Conservation (phyloP, 148 eudicot species). For the Heliosperma pusillum region DNA sequence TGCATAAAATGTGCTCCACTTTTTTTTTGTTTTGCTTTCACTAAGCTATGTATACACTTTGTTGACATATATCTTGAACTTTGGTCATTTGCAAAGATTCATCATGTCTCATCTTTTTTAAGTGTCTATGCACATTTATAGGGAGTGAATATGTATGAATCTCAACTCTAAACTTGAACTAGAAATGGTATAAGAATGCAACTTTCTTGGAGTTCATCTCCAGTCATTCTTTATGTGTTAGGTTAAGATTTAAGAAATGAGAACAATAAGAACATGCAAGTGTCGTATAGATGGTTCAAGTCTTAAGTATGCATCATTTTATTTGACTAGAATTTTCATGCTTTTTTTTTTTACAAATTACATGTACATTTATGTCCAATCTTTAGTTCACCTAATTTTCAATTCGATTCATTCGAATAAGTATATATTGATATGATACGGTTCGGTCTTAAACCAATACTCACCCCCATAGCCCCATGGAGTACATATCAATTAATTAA, state of each 20-base stretch:
- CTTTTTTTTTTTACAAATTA: too few relatives aligned
- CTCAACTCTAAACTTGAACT: background rate
- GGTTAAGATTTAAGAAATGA: too few relatives aligned
- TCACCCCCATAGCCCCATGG: too few relatives aligned
- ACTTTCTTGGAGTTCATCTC: slow-evolving; percentile 3
- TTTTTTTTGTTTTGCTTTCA: slow-evolving; percentile 4
- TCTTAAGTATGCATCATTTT: too few relatives aligned
- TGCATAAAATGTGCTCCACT: slow-evolving; percentile 10
- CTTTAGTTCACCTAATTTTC: too few relatives aligned
- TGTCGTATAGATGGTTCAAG: background rate
- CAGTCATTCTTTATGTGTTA: slow-evolving; percentile 15
- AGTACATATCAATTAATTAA: too few relatives aligned
- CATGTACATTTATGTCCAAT: too few relatives aligned
- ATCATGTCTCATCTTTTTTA: slow-evolving; percentile 31
- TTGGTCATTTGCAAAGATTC: slow-evolving; percentile 49
- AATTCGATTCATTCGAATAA: too few relatives aligned
- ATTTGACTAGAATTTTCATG: too few relatives aligned
- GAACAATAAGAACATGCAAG: slow-evolving; percentile 1
- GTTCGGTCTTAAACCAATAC: too few relatives aligned
- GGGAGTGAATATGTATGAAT: slow-evolving; percentile 1
- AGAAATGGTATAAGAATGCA: background rate
- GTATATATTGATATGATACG: too few relatives aligned
- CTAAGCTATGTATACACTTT: background rate
- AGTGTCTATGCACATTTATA: slow-evolving; percentile 10
- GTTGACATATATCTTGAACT: slow-evolving; percentile 21